Base-by-base conservation (phyloP, 305 asterid species). In the Salvia sclarea region DNA sequence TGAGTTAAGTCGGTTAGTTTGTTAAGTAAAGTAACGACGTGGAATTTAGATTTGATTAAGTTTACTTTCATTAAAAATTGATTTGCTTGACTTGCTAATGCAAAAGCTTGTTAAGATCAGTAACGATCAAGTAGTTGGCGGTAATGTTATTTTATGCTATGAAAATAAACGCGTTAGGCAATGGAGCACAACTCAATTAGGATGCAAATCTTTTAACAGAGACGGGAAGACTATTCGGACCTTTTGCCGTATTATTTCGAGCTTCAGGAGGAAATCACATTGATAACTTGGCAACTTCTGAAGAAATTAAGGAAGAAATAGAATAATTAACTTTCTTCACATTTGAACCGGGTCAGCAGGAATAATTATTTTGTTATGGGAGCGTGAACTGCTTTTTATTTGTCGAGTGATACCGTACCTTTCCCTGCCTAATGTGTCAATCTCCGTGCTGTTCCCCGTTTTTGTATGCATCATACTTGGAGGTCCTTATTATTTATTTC, bases 31-130 rank as follows among this genome's bases (percentile, higher is more conserved):
- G 33, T 28, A 6, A 28, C 33, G 5, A 47, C n/a, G 50, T 53
- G 54, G 70, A 14, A 28, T 60, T 69, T 45, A 21, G 55, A 40
- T 64, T 61, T 22, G 54, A 9, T 58, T 5, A 3, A 35, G 28
- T 8, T 7, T n/a, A 28, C 6, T 30, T 8, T n/a, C 16, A 12
- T 10, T 60, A 18, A 18, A 17, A 9, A 47, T 11, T 53, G 2
- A 1, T 53, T 43, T 18, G 18, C 21, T 13, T 16, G 12, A 72
- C 9, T 17, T 2, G 40, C 47, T 37, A 37, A 37, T 7, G 33
- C 33, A 28, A 28, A 28, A 28, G 6, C 33, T 1, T 28, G 8
- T 24, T 5, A 21, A 24, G 20, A 18, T 48, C 6, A 25, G 38
- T 14, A 64, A 24, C 8, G 30, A 47, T 50, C 3, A 11, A 37